Percentiles rank a stretch among this genome's conserved stretches.
Conservation (phyloP, 495 filamentous ascomycete species). For the Chaetomium tenue region DNA sequence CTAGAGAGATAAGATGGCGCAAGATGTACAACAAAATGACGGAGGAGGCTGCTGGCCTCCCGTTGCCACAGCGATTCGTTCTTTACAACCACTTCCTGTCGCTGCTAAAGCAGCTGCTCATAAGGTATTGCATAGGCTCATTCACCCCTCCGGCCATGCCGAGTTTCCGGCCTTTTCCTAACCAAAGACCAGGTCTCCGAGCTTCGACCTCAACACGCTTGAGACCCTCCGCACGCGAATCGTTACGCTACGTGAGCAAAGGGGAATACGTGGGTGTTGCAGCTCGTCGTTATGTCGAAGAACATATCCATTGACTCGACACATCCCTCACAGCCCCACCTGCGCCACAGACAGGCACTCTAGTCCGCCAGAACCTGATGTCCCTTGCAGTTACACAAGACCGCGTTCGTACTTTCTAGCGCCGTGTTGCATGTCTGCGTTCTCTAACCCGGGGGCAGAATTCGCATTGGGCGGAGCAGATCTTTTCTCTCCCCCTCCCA, state of each 20-base stretch:
- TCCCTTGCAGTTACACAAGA: conserved; percentile 33
- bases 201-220: conserved; percentile 52
- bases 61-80: conserved; percentile 51
- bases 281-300: neutral
- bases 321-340: conserved; percentile 30
- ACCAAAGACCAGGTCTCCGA: conserved; percentile 44
- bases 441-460: conserved; percentile 21
- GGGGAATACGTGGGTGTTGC: conserved; percentile 44
- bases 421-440: neutral
- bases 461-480: conserved; percentile 53
- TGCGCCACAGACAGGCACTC: conserved; percentile 28
- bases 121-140: conserved; percentile 22
- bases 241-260: conserved; percentile 46
- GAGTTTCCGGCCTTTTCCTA: conserved; percentile 8
- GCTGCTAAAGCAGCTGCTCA: conserved; percentile 49
- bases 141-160: neutral
- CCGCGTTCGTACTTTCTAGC: conserved; percentile 24
- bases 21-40: conserved; percentile 55
- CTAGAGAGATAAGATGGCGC: conserved; percentile 50
- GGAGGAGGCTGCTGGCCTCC: conserved; percentile 47
- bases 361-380: conserved; percentile 34
- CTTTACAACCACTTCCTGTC: conserved; percentile 54
- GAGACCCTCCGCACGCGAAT: conserved; percentile 48
- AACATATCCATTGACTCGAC: conserved; percentile 13
- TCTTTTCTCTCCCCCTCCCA: conserved; percentile 54